Evolutionary conservation across 768 basidiomycete genomes (phyloP), one percentile per base, ranked within the genome.

Genomic region (Auricularia sp.): DNA sequence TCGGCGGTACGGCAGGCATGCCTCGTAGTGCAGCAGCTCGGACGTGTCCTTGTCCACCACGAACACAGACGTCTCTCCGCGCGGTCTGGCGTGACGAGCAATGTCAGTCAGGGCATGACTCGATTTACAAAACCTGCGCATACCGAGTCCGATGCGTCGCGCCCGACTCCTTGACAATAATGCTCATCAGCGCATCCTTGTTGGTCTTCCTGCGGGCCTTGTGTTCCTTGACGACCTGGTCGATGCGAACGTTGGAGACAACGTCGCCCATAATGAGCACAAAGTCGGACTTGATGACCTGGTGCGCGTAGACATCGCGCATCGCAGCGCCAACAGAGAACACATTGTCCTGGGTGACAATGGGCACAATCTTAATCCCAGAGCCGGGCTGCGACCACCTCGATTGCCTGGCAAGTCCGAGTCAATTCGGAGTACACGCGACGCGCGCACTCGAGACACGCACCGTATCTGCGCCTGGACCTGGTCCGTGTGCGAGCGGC

Each of bases 151-250:
- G 79, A 76, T 91, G 91, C 7, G 79, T 67, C 61, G 56, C 80
- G 14, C 88, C 88, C 68, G 84, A 84, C 75, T 89, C 86, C 75
- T 91, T 91, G 65, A 91, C 89, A 14, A 92, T 93, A 80, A 98
- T 93, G 34, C 93, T 94, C 93, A 99, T 94, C 71, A 94, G 93
- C 44, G 89, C 91, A 72, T 98, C 91, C 78, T 92, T 91, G 75
- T 95, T 92, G 66, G 80, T 83, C 74, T 87, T 88, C 66, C 93
- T 80, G 61, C 93, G 79, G 73, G 90, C 90, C 80, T 89, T 93
- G 78, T 98, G 96, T 67, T 84, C 85, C 58, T 87, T 83, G 60
- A 97, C 89, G 62, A 94, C 90, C 69, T 93, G 90, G 70, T 92
- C 89, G 68, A 99, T 88, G 66, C 86, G 85, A 68, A 98, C 83